A percentile compares a stretch with the other conserved stretches of the same genome.
Conservation (phyloP, 2,329 filamentous ascomycete species). For the Elsinoe batatas region DNA sequence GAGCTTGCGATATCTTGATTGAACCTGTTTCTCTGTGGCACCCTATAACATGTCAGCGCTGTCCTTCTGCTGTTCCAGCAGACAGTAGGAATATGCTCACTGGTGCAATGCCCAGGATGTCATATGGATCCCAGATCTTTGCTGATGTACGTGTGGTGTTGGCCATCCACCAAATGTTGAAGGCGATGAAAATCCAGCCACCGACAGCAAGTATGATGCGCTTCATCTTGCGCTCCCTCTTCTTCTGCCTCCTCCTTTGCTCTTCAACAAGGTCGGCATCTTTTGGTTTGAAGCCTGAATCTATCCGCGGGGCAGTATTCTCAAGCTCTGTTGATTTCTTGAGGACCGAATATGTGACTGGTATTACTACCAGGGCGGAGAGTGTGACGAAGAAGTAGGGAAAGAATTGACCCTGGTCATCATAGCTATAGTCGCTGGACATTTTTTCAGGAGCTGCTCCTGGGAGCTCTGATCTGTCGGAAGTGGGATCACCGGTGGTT, state of each 20-base stretch:
- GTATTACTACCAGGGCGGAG: slow-evolving; percentile 64
- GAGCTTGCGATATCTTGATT: slow-evolving; percentile 77
- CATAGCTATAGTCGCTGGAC: slow-evolving; percentile 95
- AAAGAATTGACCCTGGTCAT: slow-evolving; percentile 97
- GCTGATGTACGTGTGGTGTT: slow-evolving; percentile 61
- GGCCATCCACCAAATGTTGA: slow-evolving; percentile 85
- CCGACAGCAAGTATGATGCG: slow-evolving; percentile 63
- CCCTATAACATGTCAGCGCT: slow-evolving; percentile 43
- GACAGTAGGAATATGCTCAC: slow-evolving; percentile 36
- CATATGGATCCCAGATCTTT: slow-evolving; percentile 94
- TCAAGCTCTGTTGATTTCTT: slow-evolving; percentile 67
- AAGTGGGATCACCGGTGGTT: background rate
- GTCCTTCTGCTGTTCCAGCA: background rate
- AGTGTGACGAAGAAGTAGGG: slow-evolving; percentile 96
- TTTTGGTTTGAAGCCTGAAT: slow-evolving; percentile 68
- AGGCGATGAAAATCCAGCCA: slow-evolving; percentile 76
- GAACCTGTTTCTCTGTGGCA: slow-evolving; percentile 80
- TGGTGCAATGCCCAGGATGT: slow-evolving; percentile 78
- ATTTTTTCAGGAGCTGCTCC: slow-evolving; percentile 43
- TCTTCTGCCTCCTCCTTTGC: slow-evolving; percentile 77
- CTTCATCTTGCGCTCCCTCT: slow-evolving; percentile 82
- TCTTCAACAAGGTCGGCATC: slow-evolving; percentile 74
- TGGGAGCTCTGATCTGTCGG: background rate
- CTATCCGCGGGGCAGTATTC: slow-evolving; percentile 71
- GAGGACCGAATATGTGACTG: slow-evolving; percentile 75